Evolutionary conservation across 2,329 filamentous ascomycete species (phyloP), one percentile per base, ranked within the genome.

Genomic region (Myrmaecium sp.): DNA sequence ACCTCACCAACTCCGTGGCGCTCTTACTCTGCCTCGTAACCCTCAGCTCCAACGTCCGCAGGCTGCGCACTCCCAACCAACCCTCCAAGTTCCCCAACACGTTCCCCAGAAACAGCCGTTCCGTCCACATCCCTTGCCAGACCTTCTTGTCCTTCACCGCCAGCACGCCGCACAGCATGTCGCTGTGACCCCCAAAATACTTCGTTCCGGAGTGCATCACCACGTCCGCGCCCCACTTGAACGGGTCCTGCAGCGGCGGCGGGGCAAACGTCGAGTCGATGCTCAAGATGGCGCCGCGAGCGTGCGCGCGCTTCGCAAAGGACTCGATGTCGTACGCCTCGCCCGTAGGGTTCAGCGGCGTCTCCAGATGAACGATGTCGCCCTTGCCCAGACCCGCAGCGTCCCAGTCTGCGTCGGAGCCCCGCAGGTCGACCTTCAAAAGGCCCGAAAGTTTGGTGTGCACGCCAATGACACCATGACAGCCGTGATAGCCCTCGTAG

Each of bases 201-300:
- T 95, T 98, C 11, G 84, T 93, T 3, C 83, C 89, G 27, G 69
- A 77, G 54, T 98, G 89, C 80, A 95, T 78, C 17, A 93, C 69
- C 1, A 84, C 54, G 52, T 95, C 86, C 15, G 77, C 82, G 24
- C 82, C 86, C 48, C 67, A 75, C 15, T 51, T 46, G 42, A 95
- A 89, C 0, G 89, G 84, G 42, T 94, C 79, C 47, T 82, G 76
- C 31, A 98, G 58, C 15, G 81, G 80, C 17, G 89, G 89, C 21
- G 89, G 89, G 3, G 73, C 89, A 53, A 98, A 94, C 0, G 89
- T 98, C 3, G 80, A 73, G 52, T 98, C 89, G 2, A 95, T 77
- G 8, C 75, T 76, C 25, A 95, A 60, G 30, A 69, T 69, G 6
- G 82, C 83, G 5, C 84, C 83, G 5, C 66, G 57, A 4, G 58